Percentiles rank a stretch among this genome's conserved stretches.
These are phyloP conservation scores for Aureobasidium namibiae DNA, from an alignment of 2,329 filamentous ascomycete species.

Conservation along the genomic window DNA sequence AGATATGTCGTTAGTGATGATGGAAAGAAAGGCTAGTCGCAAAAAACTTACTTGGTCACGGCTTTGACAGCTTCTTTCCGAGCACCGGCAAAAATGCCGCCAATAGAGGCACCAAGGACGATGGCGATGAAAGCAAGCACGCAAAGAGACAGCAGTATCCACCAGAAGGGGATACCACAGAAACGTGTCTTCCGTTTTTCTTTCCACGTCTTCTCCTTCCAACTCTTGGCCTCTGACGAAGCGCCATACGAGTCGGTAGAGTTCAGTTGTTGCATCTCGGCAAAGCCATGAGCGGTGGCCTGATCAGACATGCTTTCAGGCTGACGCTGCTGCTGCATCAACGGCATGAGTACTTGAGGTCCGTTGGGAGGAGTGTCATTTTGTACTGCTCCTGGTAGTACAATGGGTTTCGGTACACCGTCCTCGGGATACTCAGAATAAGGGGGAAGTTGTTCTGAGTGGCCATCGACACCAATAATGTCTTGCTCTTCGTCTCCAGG, in stretches of 20 bases:
- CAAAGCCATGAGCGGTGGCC: neutral
- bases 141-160: slow-evolving; percentile 23
- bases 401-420: slow-evolving; percentile 30
- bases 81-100: slow-evolving; percentile 24
- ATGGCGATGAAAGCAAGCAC: slow-evolving; percentile 25
- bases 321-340: slow-evolving; percentile 27
- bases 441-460: slow-evolving; percentile 83
- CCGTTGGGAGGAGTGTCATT: slow-evolving; percentile 15
- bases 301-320: slow-evolving; percentile 26
- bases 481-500: slow-evolving; percentile 83
- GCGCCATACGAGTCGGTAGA: slow-evolving; percentile 13
- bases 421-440: slow-evolving; percentile 86
- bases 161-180: slow-evolving; percentile 29
- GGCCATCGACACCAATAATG: slow-evolving; percentile 78
- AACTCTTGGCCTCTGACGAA: slow-evolving; percentile 19
- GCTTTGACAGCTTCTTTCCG: slow-evolving; percentile 14
- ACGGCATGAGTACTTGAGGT: slow-evolving; percentile 22
- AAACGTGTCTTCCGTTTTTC: slow-evolving; percentile 29
- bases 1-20: neutral
- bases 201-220: slow-evolving; percentile 31
- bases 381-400: slow-evolving; percentile 10
- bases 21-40: too few relatives aligned
- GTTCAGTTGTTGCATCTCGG: slow-evolving; percentile 13
- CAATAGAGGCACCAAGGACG: slow-evolving; percentile 27
- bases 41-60: neutral